A percentile compares a stretch with the other conserved stretches of the same genome.
Conservation (phyloP, 164 flowering plant species). For the Umbellularia californica region DNA sequence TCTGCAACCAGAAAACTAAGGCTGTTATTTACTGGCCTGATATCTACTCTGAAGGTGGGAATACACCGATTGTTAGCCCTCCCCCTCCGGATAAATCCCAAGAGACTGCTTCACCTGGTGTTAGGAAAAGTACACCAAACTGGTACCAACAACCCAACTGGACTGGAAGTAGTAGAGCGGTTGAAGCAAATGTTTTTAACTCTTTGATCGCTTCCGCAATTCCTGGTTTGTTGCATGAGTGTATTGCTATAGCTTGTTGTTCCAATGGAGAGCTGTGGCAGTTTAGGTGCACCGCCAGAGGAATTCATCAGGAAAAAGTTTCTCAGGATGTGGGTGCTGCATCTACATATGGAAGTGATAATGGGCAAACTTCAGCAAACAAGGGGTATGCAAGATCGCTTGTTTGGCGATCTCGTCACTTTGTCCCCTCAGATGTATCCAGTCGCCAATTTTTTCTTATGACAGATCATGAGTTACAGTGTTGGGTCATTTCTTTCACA, state of each 20-base stretch:
- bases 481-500: conserved; percentile 42
- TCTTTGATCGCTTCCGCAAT: conserved; percentile 68
- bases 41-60: conserved; percentile 34
- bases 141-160: conserved; percentile 25
- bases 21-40: conserved; percentile 73
- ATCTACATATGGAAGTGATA: conserved; percentile 27
- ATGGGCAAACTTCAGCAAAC: conserved; percentile 26
- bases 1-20: conserved; percentile 52
- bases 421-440: conserved; percentile 21
- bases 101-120: conserved; percentile 22
- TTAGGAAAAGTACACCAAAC: conserved; percentile 27
- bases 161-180: conserved; percentile 22
- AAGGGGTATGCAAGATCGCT: conserved; percentile 79
- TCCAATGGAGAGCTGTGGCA: conserved; percentile 80
- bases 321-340: conserved; percentile 19
- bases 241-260: conserved; percentile 63
- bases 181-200: conserved; percentile 34
- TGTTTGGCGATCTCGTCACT: conserved; percentile 44
- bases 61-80: conserved; percentile 30
- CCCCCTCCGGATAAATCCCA: conserved; percentile 39
- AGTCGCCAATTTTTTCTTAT: conserved; percentile 57
- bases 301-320: conserved; percentile 34
- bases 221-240: conserved; percentile 28
- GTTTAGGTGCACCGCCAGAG: conserved; percentile 53
- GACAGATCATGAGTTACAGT: conserved; percentile 76